A percentile compares a stretch with the other conserved stretches of the same genome.
These are phyloP conservation scores for Pseudogymnoascus destructans DNA, from an alignment of 2,329 filamentous ascomycete species.

Conservation along the genomic window DNA sequence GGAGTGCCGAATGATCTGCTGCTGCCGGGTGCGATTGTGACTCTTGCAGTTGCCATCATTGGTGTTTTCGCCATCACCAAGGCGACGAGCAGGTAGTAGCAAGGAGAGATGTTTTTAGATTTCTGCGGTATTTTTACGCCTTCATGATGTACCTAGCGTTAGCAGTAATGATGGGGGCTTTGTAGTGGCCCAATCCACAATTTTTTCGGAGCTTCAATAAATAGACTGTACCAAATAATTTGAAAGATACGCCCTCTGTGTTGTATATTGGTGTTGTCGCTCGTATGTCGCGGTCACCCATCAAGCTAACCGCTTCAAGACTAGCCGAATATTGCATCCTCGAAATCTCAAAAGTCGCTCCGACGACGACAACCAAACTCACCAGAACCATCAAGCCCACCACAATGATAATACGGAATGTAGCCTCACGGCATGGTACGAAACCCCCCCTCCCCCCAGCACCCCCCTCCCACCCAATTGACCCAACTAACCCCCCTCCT, in stretches of 20 bases:
- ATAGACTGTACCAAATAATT: conserved; percentile 4
- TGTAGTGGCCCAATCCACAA: background rate
- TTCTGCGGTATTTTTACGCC: conserved; percentile 9
- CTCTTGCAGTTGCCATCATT: conserved; percentile 86
- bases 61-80: conserved; percentile 84
- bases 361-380: conserved; percentile 1
- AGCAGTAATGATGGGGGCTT: conserved; percentile 5
- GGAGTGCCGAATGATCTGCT: conserved; percentile 91
- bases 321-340: background rate
- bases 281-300: background rate
- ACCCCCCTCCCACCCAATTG: conserved; percentile 15
- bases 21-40: conserved; percentile 85
- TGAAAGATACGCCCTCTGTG: background rate
- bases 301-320: background rate
- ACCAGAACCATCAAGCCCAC: conserved; percentile 13
- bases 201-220: conserved; percentile 1
- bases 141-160: conserved; percentile 9
- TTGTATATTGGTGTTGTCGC: background rate
- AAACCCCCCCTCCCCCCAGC: conserved; percentile 19
- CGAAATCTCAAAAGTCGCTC: conserved; percentile 19
- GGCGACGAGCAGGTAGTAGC: conserved; percentile 35
- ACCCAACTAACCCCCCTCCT: conserved; percentile 7
- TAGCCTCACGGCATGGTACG: conserved; percentile 41
- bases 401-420: conserved; percentile 44
- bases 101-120: background rate